Conservation (phyloP, 768 basidiomycete species). For the Amanita rubescens region DNA sequence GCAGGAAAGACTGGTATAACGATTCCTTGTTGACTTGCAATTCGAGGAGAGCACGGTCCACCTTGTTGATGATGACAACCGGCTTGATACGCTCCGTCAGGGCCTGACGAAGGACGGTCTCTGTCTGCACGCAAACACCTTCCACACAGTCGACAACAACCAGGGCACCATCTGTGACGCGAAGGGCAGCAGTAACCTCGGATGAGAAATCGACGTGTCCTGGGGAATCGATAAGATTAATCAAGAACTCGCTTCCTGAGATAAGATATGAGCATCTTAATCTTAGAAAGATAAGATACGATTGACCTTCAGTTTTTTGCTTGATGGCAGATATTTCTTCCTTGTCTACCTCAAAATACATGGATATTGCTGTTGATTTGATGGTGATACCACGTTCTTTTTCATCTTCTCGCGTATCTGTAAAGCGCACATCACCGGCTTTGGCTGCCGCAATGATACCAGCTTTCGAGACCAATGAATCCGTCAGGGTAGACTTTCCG, state of each 20-base stretch:
- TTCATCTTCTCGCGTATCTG: conserved; percentile 95
- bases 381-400: conserved; percentile 99
- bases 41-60: conserved; percentile 98
- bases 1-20: conserved; percentile 95
- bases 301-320: conserved; percentile 85
- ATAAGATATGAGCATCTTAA: neutral
- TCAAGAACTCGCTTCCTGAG: conserved; percentile 90
- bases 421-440: conserved; percentile 95
- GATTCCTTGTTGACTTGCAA: conserved; percentile 96
- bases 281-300: conserved; percentile 16
- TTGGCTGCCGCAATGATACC: conserved; percentile 96
- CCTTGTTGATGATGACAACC: conserved; percentile 99
- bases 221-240: conserved; percentile 99
- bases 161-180: conserved; percentile 98
- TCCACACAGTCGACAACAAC: conserved; percentile 99
- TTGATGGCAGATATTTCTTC: conserved; percentile 80
- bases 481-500: conserved; percentile 99
- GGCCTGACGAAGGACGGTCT: conserved; percentile 97
- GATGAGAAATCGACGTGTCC: conserved; percentile 99
- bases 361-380: conserved; percentile 99
- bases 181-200: conserved; percentile 98
- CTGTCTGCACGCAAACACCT: conserved; percentile 99
- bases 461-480: conserved; percentile 98
- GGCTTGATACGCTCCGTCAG: conserved; percentile 99
- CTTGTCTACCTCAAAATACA: conserved; percentile 96